Conservation (phyloP, 495 filamentous ascomycete species). For the Penicillium desertorum region DNA sequence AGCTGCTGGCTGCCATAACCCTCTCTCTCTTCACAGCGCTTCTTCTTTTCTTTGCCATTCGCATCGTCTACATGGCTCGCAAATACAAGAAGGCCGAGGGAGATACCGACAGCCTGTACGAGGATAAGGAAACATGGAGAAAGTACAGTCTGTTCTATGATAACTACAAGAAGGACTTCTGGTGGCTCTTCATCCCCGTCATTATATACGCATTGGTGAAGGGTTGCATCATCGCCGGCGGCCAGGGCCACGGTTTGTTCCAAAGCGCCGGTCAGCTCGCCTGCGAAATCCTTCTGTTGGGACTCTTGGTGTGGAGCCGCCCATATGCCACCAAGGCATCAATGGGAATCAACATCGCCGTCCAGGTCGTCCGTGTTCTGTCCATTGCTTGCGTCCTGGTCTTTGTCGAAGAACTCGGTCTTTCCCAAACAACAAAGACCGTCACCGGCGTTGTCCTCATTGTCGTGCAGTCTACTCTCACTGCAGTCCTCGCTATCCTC, state of each 20-base stretch:
- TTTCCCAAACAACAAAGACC: constrained; percentile 93
- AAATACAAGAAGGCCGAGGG: constrained; percentile 73
- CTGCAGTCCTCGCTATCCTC: constrained; percentile 79
- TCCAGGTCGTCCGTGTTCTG: constrained; percentile 90
- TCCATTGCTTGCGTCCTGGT: constrained; percentile 87
- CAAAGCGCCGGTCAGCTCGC: constrained; percentile 78
- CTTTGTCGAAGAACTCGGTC: constrained; percentile 90
- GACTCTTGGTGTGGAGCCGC: constrained; percentile 76
- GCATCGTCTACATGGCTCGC: constrained; percentile 76
- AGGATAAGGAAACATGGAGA: constrained; percentile 87
- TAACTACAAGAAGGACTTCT: constrained; percentile 85
- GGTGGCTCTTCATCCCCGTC: constrained; percentile 92
- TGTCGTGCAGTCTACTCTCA: constrained; percentile 81
- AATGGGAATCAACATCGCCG: constrained; percentile 90
- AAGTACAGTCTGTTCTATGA: constrained; percentile 99
- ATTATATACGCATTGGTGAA: constrained; percentile 94
- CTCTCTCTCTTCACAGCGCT: constrained; percentile 76
- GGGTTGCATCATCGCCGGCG: constrained; percentile 82
- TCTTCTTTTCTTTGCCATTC: constrained; percentile 74
- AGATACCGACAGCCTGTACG: constrained; percentile 71
- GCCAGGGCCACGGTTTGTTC: constrained; percentile 78
- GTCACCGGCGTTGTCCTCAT: constrained; percentile 88
- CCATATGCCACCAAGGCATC: constrained; percentile 83
- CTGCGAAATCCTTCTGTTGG: constrained; percentile 70
- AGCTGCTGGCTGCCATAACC: constrained; percentile 78